Evolutionary conservation across 345 rosid genomes (phyloP).

Genomic region (Arabis hirsuta): DNA sequence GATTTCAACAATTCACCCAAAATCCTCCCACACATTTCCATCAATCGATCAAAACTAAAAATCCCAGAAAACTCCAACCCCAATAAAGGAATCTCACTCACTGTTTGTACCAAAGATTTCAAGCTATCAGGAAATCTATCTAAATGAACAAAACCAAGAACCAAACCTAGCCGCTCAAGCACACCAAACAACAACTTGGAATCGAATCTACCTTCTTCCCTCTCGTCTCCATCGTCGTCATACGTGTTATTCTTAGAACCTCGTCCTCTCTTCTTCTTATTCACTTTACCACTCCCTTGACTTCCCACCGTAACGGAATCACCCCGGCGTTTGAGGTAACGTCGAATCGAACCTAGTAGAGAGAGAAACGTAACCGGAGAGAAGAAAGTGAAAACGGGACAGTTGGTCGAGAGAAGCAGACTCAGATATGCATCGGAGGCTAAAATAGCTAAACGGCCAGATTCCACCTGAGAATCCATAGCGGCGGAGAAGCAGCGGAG

Average conservation of each 20-base stretch:
- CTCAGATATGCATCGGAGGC: constrained; percentile 68
- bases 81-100: constrained; percentile 61
- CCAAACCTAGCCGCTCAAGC: constrained; percentile 56
- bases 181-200: constrained; percentile 48
- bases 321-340: constrained; percentile 55
- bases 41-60: constrained; percentile 46
- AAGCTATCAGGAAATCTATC: constrained; percentile 81
- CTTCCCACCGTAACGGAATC: constrained; percentile 3
- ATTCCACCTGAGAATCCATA: constrained; percentile 61
- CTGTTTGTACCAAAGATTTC: constrained; percentile 72
- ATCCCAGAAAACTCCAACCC: constrained; percentile 49
- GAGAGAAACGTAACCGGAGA: constrained; percentile 75
- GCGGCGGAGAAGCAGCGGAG: constrained; percentile 56
- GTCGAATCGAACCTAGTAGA: constrained; percentile 73
- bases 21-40: constrained; percentile 58
- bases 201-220: constrained; percentile 50
- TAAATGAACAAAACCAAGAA: constrained; percentile 68
- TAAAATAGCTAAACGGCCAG: constrained; percentile 49
- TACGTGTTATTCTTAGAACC: constrained; percentile 25
- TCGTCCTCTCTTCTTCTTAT: constrained; percentile 45
- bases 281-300: constrained; percentile 36
- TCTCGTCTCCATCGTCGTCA: constrained; percentile 39
- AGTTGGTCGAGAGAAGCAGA: constrained; percentile 63
- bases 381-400: constrained; percentile 81
- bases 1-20: constrained; percentile 57